Conservation (phyloP, 2,329 filamentous ascomycete species). For the Talaromyces piceae region DNA sequence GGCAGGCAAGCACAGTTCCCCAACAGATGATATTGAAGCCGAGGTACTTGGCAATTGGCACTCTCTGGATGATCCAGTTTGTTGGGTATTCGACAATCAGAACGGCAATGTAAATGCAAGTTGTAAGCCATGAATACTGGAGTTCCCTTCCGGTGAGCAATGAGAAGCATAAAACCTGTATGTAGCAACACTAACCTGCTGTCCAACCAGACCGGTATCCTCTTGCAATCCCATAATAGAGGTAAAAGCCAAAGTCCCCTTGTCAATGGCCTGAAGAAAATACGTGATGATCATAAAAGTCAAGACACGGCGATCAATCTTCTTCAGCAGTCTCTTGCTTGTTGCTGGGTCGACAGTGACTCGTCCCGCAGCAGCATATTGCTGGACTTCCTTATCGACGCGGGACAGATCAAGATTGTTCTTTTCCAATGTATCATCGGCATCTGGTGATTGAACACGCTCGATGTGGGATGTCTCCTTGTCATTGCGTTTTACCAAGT, state of each 20-base stretch:
- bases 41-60: slow-evolving; percentile 62
- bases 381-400: slow-evolving; percentile 63
- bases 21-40: slow-evolving; percentile 57
- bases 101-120: slow-evolving; percentile 66
- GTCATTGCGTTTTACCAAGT: slow-evolving; percentile 13
- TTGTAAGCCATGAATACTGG: slow-evolving; percentile 64
- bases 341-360: slow-evolving; percentile 55
- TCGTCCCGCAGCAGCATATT: slow-evolving; percentile 53
- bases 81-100: slow-evolving; percentile 66
- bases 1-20: slow-evolving; percentile 54
- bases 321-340: slow-evolving; percentile 52
- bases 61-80: slow-evolving; percentile 56
- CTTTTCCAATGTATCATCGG: slow-evolving; percentile 38
- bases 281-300: slow-evolving; percentile 66
- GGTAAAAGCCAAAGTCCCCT: slow-evolving; percentile 35
- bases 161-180: not conserved
- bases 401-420: slow-evolving; percentile 40
- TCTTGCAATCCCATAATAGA: slow-evolving; percentile 36
- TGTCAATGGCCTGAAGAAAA: slow-evolving; percentile 53
- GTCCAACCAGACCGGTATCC: slow-evolving; percentile 40
- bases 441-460: slow-evolving; percentile 36
- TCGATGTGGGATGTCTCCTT: slow-evolving; percentile 41
- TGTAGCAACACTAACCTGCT: slow-evolving; percentile 35
- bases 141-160: slow-evolving; percentile 2
- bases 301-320: slow-evolving; percentile 62